These are phyloP conservation scores for Xylaria sp. DNA, from an alignment of 2,329 filamentous ascomycete species.

Conservation along the genomic window DNA sequence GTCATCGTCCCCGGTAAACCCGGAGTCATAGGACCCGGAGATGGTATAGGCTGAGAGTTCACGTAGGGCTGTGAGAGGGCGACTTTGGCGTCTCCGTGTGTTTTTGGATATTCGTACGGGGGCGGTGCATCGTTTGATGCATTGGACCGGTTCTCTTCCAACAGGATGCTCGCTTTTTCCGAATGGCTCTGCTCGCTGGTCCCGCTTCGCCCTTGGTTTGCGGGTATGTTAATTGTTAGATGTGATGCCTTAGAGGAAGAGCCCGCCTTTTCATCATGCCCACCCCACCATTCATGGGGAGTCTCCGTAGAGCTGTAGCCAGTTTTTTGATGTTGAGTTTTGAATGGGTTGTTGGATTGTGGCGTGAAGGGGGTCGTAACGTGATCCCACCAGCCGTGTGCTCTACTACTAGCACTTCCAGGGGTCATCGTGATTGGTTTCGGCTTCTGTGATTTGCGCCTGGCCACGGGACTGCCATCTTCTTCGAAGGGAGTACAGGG, in stretches of 20 bases:
- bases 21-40: constrained; percentile 71
- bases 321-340: constrained; percentile 48
- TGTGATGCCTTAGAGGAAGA: constrained; percentile 32
- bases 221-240: constrained; percentile 36
- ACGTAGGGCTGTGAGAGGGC: constrained; percentile 67
- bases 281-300: constrained; percentile 46
- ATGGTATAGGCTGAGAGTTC: constrained; percentile 61
- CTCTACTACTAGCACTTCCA: constrained; percentile 65
- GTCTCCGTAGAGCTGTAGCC: constrained; percentile 34
- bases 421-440: constrained; percentile 53
- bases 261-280: constrained; percentile 42
- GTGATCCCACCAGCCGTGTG: constrained; percentile 81
- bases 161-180: constrained; percentile 55
- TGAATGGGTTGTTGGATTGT: constrained; percentile 57
- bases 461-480: constrained; percentile 61
- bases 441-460: constrained; percentile 52
- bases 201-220: constrained; percentile 37
- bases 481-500: constrained; percentile 77
- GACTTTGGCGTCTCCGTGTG: constrained; percentile 57
- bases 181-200: constrained; percentile 40
- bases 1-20: constrained; percentile 70
- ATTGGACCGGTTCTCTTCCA: constrained; percentile 51
- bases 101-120: constrained; percentile 63
- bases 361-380: constrained; percentile 75
- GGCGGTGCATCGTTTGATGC: constrained; percentile 59